Evolutionary conservation across 192 early-diverging fungal species (phyloP).

Genomic region (Hyaloraphidium curvatum): DNA sequence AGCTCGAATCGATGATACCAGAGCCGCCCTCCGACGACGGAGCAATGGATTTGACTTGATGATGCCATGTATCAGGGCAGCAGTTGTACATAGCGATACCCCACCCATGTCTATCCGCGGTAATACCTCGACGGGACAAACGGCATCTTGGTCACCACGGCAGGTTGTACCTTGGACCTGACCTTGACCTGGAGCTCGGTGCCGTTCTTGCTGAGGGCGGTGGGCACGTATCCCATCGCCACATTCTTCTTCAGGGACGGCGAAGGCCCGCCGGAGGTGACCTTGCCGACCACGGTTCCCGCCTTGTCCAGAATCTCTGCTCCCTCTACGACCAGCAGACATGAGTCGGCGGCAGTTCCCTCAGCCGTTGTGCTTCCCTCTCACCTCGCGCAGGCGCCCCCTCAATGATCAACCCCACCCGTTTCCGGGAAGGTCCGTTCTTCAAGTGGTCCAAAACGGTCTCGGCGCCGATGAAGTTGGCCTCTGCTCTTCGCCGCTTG

Average conservation of each 20-base stretch:
- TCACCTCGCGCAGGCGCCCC: constrained; percentile 75
- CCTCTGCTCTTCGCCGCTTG: constrained; percentile 69
- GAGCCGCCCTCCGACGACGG: no score
- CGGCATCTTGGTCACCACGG: constrained; percentile 79
- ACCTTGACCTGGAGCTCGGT: constrained; percentile 85
- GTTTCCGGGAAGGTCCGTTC: constrained; percentile 47
- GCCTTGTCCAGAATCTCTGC: constrained; percentile 12
- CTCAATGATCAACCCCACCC: constrained; percentile 76
- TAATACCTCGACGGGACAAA: constrained; percentile 69
- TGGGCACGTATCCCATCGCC: constrained; percentile 82
- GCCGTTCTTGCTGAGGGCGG: constrained; percentile 65
- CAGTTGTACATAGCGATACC: no score
- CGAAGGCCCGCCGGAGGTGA: constrained; percentile 85
- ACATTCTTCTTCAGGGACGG: constrained; percentile 87
- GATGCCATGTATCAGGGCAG: no score
- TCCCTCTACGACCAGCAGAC: constrained; percentile 8
- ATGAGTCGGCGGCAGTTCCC: not conserved
- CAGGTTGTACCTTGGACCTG: constrained; percentile 64
- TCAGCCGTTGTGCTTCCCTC: not conserved
- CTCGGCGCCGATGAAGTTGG: constrained; percentile 79
- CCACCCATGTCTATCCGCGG: no score
- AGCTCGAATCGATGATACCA: no score
- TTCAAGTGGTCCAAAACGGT: constrained; percentile 73
- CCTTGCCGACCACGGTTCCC: constrained; percentile 43
- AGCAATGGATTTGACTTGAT: no score